These are phyloP conservation scores for Botrytis galanthina DNA, from an alignment of 2,329 filamentous ascomycete species.

Conservation along the genomic window DNA sequence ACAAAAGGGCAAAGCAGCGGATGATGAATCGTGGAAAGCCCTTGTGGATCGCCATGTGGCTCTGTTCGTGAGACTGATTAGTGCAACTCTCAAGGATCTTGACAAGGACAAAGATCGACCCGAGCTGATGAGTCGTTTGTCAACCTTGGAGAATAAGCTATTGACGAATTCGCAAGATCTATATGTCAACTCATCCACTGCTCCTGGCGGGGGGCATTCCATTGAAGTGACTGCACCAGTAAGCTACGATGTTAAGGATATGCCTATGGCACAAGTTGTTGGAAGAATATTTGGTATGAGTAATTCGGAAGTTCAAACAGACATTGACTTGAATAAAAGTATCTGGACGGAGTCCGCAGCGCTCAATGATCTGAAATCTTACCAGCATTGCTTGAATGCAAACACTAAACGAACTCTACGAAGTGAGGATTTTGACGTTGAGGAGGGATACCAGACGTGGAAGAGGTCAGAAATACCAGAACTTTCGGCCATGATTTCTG, in stretches of 20 bases:
- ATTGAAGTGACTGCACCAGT: slow-evolving; percentile 81
- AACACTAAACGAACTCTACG: slow-evolving; percentile 73
- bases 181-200: slow-evolving; percentile 58
- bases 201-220: slow-evolving; percentile 56
- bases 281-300: slow-evolving; percentile 81
- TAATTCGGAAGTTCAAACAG: slow-evolving; percentile 76
- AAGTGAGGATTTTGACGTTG: slow-evolving; percentile 83
- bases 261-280: slow-evolving; percentile 88
- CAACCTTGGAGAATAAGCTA: slow-evolving; percentile 86
- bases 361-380: slow-evolving; percentile 85
- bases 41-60: slow-evolving; percentile 94
- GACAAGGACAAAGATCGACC: slow-evolving; percentile 83
- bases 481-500: slow-evolving; percentile 88
- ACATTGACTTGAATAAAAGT: slow-evolving; percentile 78
- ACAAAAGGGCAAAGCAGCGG: slow-evolving; percentile 69
- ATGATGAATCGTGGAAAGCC: slow-evolving; percentile 86
- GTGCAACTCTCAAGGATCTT: slow-evolving; percentile 74
- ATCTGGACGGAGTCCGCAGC: slow-evolving; percentile 91
- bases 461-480: slow-evolving; percentile 85
- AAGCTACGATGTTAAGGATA: slow-evolving; percentile 93
- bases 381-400: slow-evolving; percentile 83
- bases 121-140: slow-evolving; percentile 76
- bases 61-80: slow-evolving; percentile 85
- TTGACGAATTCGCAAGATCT: slow-evolving; percentile 92
- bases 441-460: slow-evolving; percentile 87